phyloP scores from a whole-genome alignment of 768 basidiomycete genomes.

The Leccinum fibrillosum region DNA sequence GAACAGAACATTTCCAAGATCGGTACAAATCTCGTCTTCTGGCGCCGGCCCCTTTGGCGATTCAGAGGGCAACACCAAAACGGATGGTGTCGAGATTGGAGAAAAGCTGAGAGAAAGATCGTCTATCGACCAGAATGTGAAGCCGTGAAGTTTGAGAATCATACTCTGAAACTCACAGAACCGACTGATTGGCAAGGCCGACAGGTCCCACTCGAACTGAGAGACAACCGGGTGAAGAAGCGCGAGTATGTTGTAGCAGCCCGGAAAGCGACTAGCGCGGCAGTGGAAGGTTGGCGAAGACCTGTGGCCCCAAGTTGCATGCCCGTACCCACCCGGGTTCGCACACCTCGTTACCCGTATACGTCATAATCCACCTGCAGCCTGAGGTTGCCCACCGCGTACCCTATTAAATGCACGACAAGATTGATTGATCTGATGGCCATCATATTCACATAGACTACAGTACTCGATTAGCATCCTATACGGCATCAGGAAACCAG shows the following conservation, averaged over 20 bases:
- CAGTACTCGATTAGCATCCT: background rate
- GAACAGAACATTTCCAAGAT: background rate
- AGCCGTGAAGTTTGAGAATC: no score
- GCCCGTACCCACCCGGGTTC: background rate
- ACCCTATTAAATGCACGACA: background rate
- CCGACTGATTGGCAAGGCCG: no score
- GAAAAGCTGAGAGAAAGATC: no score
- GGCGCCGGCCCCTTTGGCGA: background rate
- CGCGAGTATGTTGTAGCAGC: background rate
- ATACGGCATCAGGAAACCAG: no score
- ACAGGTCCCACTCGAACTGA: no score
- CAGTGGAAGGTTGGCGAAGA: background rate
- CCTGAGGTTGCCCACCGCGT: background rate
- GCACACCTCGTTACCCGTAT: background rate
- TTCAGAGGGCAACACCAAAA: background rate
- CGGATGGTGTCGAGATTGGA: no score
- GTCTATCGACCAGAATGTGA: no score
- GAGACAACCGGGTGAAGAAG: background rate
- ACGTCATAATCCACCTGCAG: no score
- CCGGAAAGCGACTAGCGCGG: no score
- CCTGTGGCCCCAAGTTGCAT: no score
- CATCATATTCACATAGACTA: background rate
- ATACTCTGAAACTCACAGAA: no score
- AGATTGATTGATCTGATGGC: background rate
- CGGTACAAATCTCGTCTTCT: background rate